A percentile compares a stretch with the other conserved stretches of the same genome.
phyloP scores from a whole-genome alignment of 495 filamentous ascomycete genomes.

The Viridothelium virens region DNA sequence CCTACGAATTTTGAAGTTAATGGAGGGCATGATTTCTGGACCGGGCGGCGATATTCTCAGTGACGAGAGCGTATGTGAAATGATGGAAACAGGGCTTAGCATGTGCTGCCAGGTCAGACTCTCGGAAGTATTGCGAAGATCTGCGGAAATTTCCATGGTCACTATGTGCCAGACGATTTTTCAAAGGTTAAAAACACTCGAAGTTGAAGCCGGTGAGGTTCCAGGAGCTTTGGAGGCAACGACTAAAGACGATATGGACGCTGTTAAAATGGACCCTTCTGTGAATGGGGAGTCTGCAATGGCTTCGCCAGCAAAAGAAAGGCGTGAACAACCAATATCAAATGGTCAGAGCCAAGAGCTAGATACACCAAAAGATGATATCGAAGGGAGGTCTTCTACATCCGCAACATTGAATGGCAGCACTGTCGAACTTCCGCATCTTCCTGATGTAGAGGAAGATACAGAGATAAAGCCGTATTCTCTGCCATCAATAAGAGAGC shows the following conservation, averaged over 20 bases:
- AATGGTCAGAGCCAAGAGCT: conserved; percentile 1
- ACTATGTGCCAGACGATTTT: conserved; percentile 99
- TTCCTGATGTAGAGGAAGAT: conserved; percentile 18
- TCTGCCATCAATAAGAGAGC: conserved; percentile 82
- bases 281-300: conserved; percentile 60
- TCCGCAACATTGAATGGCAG: conserved; percentile 24
- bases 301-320: conserved; percentile 13
- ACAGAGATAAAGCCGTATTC: conserved; percentile 77
- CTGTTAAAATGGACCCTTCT: conserved; percentile 80
- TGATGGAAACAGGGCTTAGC: conserved; percentile 97
- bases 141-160: conserved; percentile 95
- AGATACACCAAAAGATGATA: conserved; percentile 22
- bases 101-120: conserved; percentile 94
- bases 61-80: conserved; percentile 95
- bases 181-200: conserved; percentile 76
- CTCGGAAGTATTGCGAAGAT: conserved; percentile 81
- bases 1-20: conserved; percentile 86
- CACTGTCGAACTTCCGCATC: conserved; percentile 30
- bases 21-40: conserved; percentile 94
- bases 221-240: conserved; percentile 51
- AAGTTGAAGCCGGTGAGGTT: conserved; percentile 59
- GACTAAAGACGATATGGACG: conserved; percentile 59
- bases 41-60: conserved; percentile 80
- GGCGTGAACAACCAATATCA: conserved; percentile 17
- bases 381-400: conserved; percentile 22